phyloP scores from a whole-genome alignment of 2,329 filamentous ascomycete species.

The Scedosporium apiospermum region DNA sequence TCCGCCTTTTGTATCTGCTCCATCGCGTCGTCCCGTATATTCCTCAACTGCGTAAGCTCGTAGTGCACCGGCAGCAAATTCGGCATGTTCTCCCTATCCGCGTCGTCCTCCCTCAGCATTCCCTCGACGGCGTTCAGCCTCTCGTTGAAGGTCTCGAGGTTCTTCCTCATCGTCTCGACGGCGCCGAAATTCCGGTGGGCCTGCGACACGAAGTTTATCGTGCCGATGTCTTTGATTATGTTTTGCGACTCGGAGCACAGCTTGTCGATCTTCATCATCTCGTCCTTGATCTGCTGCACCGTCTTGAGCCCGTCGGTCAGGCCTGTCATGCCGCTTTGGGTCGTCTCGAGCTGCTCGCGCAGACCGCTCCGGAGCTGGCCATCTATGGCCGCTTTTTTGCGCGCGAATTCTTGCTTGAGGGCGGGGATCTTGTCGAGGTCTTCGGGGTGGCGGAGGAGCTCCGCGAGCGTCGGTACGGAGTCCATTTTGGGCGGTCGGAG shows the following conservation, averaged over 20 bases:
- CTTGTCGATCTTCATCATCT: slow-evolving; percentile 97
- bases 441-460: slow-evolving; percentile 89
- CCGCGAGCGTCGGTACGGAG: slow-evolving; percentile 71
- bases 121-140: slow-evolving; percentile 66
- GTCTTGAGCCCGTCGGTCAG: slow-evolving; percentile 86
- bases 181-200: slow-evolving; percentile 95
- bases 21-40: slow-evolving; percentile 93
- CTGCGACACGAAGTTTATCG: slow-evolving; percentile 84
- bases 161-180: slow-evolving; percentile 85
- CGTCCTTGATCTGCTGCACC: slow-evolving; percentile 88
- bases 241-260: slow-evolving; percentile 94
- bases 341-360: slow-evolving; percentile 87
- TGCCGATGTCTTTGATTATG: slow-evolving; percentile 93
- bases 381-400: slow-evolving; percentile 89
- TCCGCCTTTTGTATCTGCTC: slow-evolving; percentile 80
- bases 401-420: slow-evolving; percentile 83
- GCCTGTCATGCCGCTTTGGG: slow-evolving; percentile 83
- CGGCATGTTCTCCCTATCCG: slow-evolving; percentile 80
- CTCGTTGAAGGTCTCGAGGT: slow-evolving; percentile 78
- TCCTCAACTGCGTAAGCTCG: slow-evolving; percentile 81
- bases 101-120: slow-evolving; percentile 75
- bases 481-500: slow-evolving; percentile 38
- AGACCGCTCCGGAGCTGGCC: slow-evolving; percentile 80
- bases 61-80: slow-evolving; percentile 86
- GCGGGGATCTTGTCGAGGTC: slow-evolving; percentile 92